A percentile compares a stretch with the other conserved stretches of the same genome.
Evolutionary conservation across 116 monocot genomes (phyloP).

Genomic region (Dioscorea cayenensis): DNA sequence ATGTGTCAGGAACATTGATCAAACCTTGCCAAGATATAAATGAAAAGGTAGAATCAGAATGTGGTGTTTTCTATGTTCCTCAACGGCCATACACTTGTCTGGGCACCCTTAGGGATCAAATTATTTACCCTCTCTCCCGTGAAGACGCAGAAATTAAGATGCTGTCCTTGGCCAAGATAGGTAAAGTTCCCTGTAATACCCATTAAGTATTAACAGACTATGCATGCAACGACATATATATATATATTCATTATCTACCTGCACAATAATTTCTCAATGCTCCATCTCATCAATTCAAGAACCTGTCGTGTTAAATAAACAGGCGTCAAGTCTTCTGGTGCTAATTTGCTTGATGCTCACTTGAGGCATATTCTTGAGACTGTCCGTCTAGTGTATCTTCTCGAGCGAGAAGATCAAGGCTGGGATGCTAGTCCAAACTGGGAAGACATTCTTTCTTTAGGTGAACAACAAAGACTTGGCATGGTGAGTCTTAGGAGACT

Average conservation of each 20-base stretch:
- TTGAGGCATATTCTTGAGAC: conserved; percentile 80
- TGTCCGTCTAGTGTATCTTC: conserved; percentile 82
- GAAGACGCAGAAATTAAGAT: conserved; percentile 75
- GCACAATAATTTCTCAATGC: neutral
- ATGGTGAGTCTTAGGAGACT: conserved; percentile 56
- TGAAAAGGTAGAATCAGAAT: conserved; percentile 20
- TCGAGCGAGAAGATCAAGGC: conserved; percentile 71
- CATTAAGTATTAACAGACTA: neutral
- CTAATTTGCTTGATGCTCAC: conserved; percentile 48
- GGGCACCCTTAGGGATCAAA: conserved; percentile 96
- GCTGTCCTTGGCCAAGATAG: conserved; percentile 22
- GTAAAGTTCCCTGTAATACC: conserved; percentile 19
- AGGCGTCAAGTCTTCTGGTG: conserved; percentile 32
- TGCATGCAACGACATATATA: neutral
- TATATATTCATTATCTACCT: neutral
- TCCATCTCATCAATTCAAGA: neutral
- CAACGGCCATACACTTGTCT: conserved; percentile 90
- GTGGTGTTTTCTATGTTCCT: conserved; percentile 74
- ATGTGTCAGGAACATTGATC: conserved; percentile 54
- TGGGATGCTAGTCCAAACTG: conserved; percentile 92
- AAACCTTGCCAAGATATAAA: conserved; percentile 44
- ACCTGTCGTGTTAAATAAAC: neutral
- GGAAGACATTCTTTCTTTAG: conserved; percentile 92
- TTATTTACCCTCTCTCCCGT: conserved; percentile 90
- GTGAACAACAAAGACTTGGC: conserved; percentile 97